These are phyloP conservation scores for Mallotus japonicus DNA, from an alignment of 441 rosid species.

Conservation along the genomic window DNA sequence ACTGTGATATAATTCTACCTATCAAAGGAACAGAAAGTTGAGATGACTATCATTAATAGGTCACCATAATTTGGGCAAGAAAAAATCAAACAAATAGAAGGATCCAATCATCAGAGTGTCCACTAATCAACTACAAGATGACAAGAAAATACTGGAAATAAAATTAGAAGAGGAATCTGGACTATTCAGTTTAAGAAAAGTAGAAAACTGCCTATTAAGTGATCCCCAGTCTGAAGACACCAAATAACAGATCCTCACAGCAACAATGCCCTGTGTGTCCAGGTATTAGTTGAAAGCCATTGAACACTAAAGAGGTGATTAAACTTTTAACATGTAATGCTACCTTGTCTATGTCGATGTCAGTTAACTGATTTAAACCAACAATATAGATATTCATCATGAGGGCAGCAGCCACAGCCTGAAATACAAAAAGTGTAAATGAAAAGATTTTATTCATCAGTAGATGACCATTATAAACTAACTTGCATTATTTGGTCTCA, in stretches of 20 bases:
- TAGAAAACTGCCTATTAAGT: background rate
- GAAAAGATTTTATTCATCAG: background rate
- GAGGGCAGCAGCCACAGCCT: conserved; percentile 92
- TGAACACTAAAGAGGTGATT: background rate
- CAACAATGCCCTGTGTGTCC: background rate
- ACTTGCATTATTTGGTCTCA: conserved; percentile 18
- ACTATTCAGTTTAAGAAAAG: background rate
- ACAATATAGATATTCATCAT: conserved; percentile 95
- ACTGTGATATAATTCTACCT: background rate
- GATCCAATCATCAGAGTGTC: conserved; percentile 2
- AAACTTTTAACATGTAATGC: conserved; percentile 1
- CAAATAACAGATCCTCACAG: background rate
- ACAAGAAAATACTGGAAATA: background rate
- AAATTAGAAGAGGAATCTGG: background rate
- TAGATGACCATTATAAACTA: conserved; percentile 9
- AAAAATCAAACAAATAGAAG: background rate
- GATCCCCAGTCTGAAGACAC: background rate
- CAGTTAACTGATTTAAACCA: conserved; percentile 86
- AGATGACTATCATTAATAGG: background rate
- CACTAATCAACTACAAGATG: background rate
- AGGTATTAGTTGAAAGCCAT: conserved; percentile 3
- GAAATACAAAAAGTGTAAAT: conserved; percentile 24
- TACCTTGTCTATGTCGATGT: conserved; percentile 97
- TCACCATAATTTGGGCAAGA: background rate
- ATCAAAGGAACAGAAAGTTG: conserved; percentile 10